phyloP scores from a whole-genome alignment of 2,329 filamentous ascomycete genomes.

The Fusarium mexicanum region DNA sequence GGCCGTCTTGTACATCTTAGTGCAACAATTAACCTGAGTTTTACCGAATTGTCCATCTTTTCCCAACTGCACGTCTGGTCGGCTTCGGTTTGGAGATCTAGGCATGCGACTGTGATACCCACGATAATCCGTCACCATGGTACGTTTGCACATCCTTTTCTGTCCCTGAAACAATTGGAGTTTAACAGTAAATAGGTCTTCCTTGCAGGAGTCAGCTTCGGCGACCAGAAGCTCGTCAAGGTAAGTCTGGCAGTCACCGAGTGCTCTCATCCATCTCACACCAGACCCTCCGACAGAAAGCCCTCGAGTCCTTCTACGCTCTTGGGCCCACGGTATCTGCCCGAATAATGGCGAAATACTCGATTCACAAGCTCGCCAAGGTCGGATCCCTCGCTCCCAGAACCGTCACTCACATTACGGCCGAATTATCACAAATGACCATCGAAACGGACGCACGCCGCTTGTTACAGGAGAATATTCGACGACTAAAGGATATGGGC shows the following conservation, averaged over 20 bases:
- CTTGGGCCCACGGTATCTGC: constrained; percentile 76
- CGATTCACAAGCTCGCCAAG: constrained; percentile 84
- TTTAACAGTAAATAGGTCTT: constrained; percentile 68
- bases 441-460: constrained; percentile 89
- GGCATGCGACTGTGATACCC: constrained; percentile 36
- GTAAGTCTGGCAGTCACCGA: constrained; percentile 58
- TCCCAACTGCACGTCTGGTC: constrained; percentile 20
- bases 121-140: constrained; percentile 38
- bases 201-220: constrained; percentile 87
- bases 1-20: background rate
- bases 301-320: constrained; percentile 86
- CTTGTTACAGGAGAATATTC: constrained; percentile 85
- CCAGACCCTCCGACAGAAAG: constrained; percentile 60
- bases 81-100: constrained; percentile 26
- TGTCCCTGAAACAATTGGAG: too few relatives aligned
- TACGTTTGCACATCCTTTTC: constrained; percentile 10
- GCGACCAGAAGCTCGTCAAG: constrained; percentile 83
- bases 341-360: constrained; percentile 86
- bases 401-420: constrained; percentile 83
- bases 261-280: constrained; percentile 6
- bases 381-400: constrained; percentile 78
- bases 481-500: constrained; percentile 87
- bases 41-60: constrained; percentile 41
- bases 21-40: constrained; percentile 41
- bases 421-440: constrained; percentile 88